phyloP scores from a whole-genome alignment of 495 filamentous ascomycete genomes.

The Pyronema domesticum region DNA sequence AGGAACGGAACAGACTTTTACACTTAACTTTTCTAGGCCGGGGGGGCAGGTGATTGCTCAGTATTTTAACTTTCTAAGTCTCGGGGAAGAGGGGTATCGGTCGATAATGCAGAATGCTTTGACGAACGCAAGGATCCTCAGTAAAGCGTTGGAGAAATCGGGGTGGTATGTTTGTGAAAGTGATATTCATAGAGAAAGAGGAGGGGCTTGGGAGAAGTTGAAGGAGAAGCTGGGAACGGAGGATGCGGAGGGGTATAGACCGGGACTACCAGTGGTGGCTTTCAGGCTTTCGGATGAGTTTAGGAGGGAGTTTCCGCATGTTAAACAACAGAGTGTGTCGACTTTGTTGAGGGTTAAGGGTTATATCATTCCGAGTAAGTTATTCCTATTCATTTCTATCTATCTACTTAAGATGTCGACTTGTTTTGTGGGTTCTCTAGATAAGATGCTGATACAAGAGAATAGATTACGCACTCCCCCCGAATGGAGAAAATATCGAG shows the following conservation, averaged over 20 bases:
- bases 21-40: conserved; percentile 59
- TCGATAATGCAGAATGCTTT: conserved; percentile 54
- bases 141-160: conserved; percentile 48
- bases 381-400: not conserved
- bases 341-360: conserved; percentile 48
- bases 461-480: conserved; percentile 48
- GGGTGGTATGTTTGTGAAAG: conserved; percentile 54
- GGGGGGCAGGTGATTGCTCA: conserved; percentile 55
- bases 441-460: not conserved
- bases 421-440: conserved; percentile 6
- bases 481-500: conserved; percentile 43
- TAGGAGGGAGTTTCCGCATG: conserved; percentile 40
- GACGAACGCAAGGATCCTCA: conserved; percentile 48
- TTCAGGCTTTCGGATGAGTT: conserved; percentile 50
- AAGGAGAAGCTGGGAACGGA: conserved; percentile 14
- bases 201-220: conserved; percentile 13
- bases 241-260: conserved; percentile 37
- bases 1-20: conserved; percentile 55
- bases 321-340: conserved; percentile 49
- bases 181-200: conserved; percentile 47
- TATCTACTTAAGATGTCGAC: not conserved
- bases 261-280: conserved; percentile 54
- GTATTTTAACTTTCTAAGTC: conserved; percentile 61
- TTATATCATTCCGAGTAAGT: conserved; percentile 53
- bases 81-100: conserved; percentile 48